Percentiles rank a stretch among this genome's conserved stretches.
These are phyloP conservation scores for Neofusicoccum parvum DNA, from an alignment of 2,329 filamentous ascomycete genomes.

Conservation along the genomic window DNA sequence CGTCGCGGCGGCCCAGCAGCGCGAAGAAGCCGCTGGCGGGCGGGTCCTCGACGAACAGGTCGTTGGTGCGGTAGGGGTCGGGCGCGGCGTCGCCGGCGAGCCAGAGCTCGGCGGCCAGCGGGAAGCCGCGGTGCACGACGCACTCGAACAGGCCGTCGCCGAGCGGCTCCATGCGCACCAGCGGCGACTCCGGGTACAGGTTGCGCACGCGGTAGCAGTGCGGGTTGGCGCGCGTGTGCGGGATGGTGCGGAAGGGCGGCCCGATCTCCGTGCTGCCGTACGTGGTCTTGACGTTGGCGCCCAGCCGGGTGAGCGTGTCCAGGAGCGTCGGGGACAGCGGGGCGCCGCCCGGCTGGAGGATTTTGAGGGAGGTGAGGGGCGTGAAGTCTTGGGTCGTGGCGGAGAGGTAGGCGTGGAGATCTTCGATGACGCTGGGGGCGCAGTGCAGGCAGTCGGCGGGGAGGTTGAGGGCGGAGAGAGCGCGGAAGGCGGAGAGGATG, in stretches of 20 bases:
- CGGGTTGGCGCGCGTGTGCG: constrained; percentile 30
- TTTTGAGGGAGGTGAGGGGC: constrained; percentile 30
- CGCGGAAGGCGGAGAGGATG: constrained; percentile 26
- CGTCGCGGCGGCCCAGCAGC: constrained; percentile 35
- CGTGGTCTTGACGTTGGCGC: constrained; percentile 37
- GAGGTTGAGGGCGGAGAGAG: constrained; percentile 25
- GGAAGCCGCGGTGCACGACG: constrained; percentile 35
- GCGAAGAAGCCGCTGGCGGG: constrained; percentile 33
- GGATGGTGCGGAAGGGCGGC: constrained; percentile 34
- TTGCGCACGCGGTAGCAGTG: constrained; percentile 32
- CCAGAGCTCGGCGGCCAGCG: constrained; percentile 37
- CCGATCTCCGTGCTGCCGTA: constrained; percentile 39
- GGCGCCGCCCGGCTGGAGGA: constrained; percentile 37
- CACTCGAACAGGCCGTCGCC: constrained; percentile 34
- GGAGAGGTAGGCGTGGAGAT: constrained; percentile 33
- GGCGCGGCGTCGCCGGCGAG: constrained; percentile 24
- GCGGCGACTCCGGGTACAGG: constrained; percentile 19
- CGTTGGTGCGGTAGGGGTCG: constrained; percentile 33
- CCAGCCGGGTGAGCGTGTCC: constrained; percentile 27
- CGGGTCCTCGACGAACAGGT: constrained; percentile 35
- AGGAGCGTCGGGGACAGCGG: constrained; percentile 31
- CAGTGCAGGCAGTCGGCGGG: constrained; percentile 35
- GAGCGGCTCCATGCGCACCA: constrained; percentile 31
- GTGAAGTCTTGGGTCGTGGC: constrained; percentile 30
- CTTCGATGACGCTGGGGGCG: constrained; percentile 35